Conservation (phyloP, 208 protist genomes). For the Phytomonas serpens region DNA sequence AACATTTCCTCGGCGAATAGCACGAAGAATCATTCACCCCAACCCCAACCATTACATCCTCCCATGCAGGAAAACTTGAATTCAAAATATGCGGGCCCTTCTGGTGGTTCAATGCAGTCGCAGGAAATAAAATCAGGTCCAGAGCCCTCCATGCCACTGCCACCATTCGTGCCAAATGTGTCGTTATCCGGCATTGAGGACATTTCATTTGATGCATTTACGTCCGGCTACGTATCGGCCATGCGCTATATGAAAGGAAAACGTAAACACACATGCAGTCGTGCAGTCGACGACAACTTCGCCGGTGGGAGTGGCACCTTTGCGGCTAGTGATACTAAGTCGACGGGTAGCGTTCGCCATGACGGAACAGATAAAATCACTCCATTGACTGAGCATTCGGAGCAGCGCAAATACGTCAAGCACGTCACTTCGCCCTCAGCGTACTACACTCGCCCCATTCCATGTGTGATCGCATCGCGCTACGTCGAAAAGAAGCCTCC, state of each 20-base stretch:
- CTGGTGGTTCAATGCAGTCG: no score
- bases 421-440: constrained; percentile 48
- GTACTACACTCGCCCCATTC: constrained; percentile 61
- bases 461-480: constrained; percentile 63
- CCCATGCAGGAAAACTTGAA: no score
- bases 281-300: constrained; percentile 10
- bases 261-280: constrained; percentile 25
- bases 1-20: no score
- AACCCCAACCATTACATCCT: no score
- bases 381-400: neutral
- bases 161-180: no score
- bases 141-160: no score
- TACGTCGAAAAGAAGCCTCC: constrained; percentile 33
- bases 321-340: constrained; percentile 6
- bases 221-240: constrained; percentile 43
- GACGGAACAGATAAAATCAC: neutral
- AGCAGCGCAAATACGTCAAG: constrained; percentile 15
- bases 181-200: constrained; percentile 10
- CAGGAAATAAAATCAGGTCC: no score
- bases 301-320: constrained; percentile 7
- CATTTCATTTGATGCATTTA: constrained; percentile 29
- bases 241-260: constrained; percentile 45
- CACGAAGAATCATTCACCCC: no score
- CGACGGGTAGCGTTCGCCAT: neutral
- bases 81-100: no score